A percentile compares a stretch with the other conserved stretches of the same genome.
These are phyloP conservation scores for Pharnaceum exiguum DNA, from an alignment of 148 eudicot species.

Conservation along the genomic window DNA sequence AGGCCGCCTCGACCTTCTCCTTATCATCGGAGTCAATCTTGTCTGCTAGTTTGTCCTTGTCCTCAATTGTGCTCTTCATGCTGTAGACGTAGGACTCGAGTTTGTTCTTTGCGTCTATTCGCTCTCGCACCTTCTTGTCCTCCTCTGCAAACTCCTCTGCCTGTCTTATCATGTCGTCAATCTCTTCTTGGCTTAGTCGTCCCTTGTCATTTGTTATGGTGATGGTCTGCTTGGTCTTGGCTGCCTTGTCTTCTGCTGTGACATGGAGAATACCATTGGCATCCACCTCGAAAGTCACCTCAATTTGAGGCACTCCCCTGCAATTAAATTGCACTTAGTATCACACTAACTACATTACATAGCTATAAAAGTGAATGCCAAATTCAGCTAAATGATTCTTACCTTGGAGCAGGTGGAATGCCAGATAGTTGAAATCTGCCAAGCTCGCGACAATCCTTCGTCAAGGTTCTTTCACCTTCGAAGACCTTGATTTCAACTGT, in stretches of 20 bases:
- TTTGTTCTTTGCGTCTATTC: constrained; percentile 40
- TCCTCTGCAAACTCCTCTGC: constrained; percentile 48
- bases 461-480: constrained; percentile 57
- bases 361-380: background rate
- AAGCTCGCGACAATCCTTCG: constrained; percentile 54
- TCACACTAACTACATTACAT: background rate
- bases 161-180: constrained; percentile 34
- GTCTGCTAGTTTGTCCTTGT: constrained; percentile 36
- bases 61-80: constrained; percentile 47
- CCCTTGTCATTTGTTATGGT: constrained; percentile 56
- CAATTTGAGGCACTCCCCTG: constrained; percentile 67
- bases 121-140: constrained; percentile 35
- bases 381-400: background rate
- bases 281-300: constrained; percentile 63
- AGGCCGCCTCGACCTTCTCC: constrained; percentile 33
- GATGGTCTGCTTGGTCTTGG: constrained; percentile 44
- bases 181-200: constrained; percentile 48
- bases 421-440: constrained; percentile 48
- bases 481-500: constrained; percentile 47
- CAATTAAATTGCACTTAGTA: background rate
- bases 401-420: constrained; percentile 75
- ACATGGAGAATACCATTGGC: constrained; percentile 57
- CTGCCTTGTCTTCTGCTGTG: constrained; percentile 63
- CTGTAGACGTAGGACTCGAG: constrained; percentile 40
- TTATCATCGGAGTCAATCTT: constrained; percentile 44